Percentiles rank a stretch among this genome's conserved stretches.
phyloP scores from a whole-genome alignment of 2,329 filamentous ascomycete species.

The Helotiales sp. region DNA sequence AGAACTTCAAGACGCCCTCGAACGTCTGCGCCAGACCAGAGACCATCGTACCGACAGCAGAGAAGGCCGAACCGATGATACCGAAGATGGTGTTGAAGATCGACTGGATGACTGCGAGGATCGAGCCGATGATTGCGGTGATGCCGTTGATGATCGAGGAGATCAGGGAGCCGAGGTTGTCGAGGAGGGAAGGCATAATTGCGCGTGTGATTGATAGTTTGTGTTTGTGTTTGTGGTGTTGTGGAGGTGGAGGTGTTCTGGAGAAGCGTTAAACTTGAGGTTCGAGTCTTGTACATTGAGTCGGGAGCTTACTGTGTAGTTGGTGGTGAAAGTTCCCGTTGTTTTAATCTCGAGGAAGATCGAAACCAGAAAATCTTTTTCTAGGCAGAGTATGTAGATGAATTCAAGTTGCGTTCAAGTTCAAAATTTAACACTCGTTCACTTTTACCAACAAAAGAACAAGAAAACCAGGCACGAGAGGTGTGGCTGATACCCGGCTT shows the following conservation, averaged over 20 bases:
- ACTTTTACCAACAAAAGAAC: background rate
- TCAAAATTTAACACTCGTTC: background rate
- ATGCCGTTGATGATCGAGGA: constrained; percentile 39
- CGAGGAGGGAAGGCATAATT: constrained; percentile 40
- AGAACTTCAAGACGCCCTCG: constrained; percentile 40
- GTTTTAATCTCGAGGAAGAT: background rate
- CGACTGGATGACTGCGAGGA: constrained; percentile 39
- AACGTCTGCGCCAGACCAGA: constrained; percentile 39
- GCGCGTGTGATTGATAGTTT: no score
- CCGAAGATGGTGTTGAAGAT: constrained; percentile 36
- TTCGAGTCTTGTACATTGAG: background rate
- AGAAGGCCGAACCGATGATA: constrained; percentile 33
- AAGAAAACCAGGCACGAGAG: background rate
- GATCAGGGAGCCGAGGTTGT: constrained; percentile 35
- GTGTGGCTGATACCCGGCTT: constrained; percentile 13
- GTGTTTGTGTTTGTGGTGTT: background rate
- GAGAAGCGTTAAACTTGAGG: background rate
- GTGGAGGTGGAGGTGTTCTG: background rate
- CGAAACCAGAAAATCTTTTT: background rate
- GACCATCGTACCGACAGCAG: constrained; percentile 33
- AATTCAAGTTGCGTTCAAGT: background rate
- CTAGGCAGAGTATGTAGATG: background rate
- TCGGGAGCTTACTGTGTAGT: background rate
- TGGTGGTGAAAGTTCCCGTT: background rate
- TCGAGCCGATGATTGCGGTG: constrained; percentile 32